Evolutionary conservation across 345 rosid species (phyloP), one percentile per base, ranked within the genome.

Genomic region (Excoecaria cochinchinensis): DNA sequence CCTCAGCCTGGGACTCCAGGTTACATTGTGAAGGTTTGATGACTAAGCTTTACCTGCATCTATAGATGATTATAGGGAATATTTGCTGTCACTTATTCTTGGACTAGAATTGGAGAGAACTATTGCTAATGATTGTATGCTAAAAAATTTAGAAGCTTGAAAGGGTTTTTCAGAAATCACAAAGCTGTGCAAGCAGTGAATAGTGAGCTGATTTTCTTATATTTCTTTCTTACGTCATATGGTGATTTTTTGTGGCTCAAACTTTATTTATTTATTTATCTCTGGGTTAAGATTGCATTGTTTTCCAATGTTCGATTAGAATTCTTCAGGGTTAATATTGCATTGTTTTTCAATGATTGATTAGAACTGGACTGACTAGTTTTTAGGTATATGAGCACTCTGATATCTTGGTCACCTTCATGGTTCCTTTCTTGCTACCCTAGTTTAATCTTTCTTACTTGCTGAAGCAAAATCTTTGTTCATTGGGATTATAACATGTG

Each of bases 1-100:
- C 99, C 99, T 77, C 99, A 93, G 81, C 98, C 99, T 0, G 97
- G 99, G 73, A 95, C 98, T 14, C 99, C 99, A 0, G 90, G 91
- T 64, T 95, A 95, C 79, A 93, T 90, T 66, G 99, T 95, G 60
- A 95, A 95, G 98, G 97, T 92, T 48, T 72, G 77, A 50, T 63
- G n/a, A 53, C 77, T 58, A 24, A 68, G 8, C 44, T 74, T 76
- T 59, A 10, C 73, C 8, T 71, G 10, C 17, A 39, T 39, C 22
- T 64, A 16, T 8, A 1, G 22, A 17, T 64, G 47, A 40, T 16
- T 39, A 1, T 6, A 17, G 4, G 40, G 4, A 64, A n/a, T 39
- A 1, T 31, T 31, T 61, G 15, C 10, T 31, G 24, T 48, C 44
- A 16, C 12, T 47, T 3, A 51, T 69, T 51, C 44, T 7, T 8